Evolutionary conservation across 1,139 yeast genomes (phyloP).

Genomic region (Wickerhamomyces sp.): DNA sequence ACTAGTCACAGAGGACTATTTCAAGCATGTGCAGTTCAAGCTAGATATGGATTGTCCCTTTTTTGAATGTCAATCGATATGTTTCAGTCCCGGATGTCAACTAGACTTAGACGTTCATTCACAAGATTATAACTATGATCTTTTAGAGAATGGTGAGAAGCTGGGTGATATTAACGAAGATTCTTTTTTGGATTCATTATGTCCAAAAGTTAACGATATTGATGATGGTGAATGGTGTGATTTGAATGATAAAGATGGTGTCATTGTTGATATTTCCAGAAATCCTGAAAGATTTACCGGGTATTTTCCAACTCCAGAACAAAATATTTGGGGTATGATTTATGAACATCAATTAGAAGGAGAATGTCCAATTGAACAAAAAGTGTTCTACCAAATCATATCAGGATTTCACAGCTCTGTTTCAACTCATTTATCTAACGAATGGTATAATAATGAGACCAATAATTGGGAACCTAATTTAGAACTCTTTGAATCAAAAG

Average conservation of each 20-base stretch:
- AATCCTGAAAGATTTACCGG: constrained; percentile 98
- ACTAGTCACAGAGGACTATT: constrained; percentile 66
- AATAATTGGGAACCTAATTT: constrained; percentile 84
- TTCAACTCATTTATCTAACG: constrained; percentile 88
- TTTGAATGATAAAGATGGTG: constrained; percentile 47
- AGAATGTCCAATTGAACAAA: constrained; percentile 71
- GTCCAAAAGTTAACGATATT: constrained; percentile 26
- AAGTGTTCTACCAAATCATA: constrained; percentile 78
- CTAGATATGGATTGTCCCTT: constrained; percentile 85
- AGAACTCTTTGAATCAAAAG: constrained; percentile 80
- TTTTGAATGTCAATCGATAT: constrained; percentile 74
- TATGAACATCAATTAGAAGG: constrained; percentile 65
- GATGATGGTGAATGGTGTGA: constrained; percentile 44
- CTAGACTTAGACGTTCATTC: constrained; percentile 61
- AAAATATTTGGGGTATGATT: constrained; percentile 89
- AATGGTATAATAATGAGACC: constrained; percentile 66
- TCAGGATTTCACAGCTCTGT: constrained; percentile 97
- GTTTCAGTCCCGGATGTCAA: constrained; percentile 92
- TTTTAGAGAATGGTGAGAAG: constrained; percentile 64
- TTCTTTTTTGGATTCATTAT: constrained; percentile 33
- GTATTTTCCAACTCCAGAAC: constrained; percentile 88
- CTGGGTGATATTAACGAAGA: constrained; percentile 57
- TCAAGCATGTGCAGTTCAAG: constrained; percentile 83
- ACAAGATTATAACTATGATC: constrained; percentile 63
- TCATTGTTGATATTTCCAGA: constrained; percentile 76